Evolutionary conservation across 352 stramenopile species (phyloP), one percentile per base, ranked within the genome.

Genomic region (Phytophthora citrophthora): DNA sequence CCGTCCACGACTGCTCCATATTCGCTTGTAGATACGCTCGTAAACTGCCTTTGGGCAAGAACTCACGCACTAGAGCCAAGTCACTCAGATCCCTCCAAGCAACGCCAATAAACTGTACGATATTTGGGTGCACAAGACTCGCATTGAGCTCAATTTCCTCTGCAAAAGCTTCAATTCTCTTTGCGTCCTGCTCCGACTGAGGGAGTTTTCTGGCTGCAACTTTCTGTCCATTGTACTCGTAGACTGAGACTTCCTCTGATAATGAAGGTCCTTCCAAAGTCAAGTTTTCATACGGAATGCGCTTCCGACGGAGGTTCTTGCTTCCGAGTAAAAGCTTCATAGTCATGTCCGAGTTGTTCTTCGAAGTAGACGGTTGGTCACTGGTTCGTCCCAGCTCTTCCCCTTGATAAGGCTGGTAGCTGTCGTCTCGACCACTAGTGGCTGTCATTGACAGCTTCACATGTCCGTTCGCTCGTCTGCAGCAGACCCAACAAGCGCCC

Each of bases 191-290:
- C 18, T 58, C 54, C 1, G 51, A 44, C 38, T 79, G 61, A 13
- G 79, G 39, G 24, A 82, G 54, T 7, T 68, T 52, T 58, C 83
- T 86, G 18, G 69, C 74, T 2, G 77, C 74, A 3, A 86, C 65
- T 0, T 68, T 31, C 16, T 56, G 26, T n/a, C 56, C 60, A 6
- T 54, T 51, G 27, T 73, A 82, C 13, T 64, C 34, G 9, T 72
- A 79, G 12, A 71, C 18, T 65, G 72, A 84, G 0, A 88, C 77
- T 47, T 88, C 79, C 15, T 76, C 76, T 6, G 64, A 79, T 4
- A 74, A 68, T 1, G 86, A 24, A 15, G 34, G 43, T 39, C 38
- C 56, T 38, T 59, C 49, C 38, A 65, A 51, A 9, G 31, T 44
- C 29, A 59, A 54, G 15, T 39, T 48, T 18, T 72, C 64, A 0